phyloP scores from a whole-genome alignment of 2,329 filamentous ascomycete species.

The Clonostachys rhizophaga region DNA sequence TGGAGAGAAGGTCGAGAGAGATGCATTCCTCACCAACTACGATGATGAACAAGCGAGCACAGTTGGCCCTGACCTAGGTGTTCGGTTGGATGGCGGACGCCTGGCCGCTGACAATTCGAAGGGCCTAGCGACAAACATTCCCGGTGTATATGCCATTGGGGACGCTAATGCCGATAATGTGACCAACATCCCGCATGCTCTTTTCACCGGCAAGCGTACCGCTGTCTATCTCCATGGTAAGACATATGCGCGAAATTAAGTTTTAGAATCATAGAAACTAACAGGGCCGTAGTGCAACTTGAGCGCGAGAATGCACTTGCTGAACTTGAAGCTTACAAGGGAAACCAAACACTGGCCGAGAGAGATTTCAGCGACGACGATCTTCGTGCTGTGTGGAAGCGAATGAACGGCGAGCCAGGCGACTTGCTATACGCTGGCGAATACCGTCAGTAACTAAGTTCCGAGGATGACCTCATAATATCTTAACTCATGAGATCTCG shows the following conservation, averaged over 20 bases:
- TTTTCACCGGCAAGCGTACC: conserved; percentile 53
- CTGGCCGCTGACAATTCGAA: conserved; percentile 31
- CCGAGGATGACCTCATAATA: too few species aligned
- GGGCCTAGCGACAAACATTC: conserved; percentile 45
- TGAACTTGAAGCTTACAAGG: conserved; percentile 19
- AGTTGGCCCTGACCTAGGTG: conserved; percentile 40
- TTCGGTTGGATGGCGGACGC: conserved; percentile 35
- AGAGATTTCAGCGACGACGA: conserved; percentile 23
- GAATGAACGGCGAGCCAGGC: conserved; percentile 32
- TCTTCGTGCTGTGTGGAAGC: conserved; percentile 36
- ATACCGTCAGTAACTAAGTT: conserved; percentile 16
- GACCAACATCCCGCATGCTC: conserved; percentile 57
- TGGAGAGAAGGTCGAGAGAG: conserved; percentile 36
- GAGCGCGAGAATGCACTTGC: conserved; percentile 29
- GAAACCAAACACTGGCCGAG: conserved; percentile 9
- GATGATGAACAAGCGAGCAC: conserved; percentile 38
- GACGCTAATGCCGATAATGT: conserved; percentile 56
- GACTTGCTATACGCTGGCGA: conserved; percentile 42
- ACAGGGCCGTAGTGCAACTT: conserved; percentile 26
- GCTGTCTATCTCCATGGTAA: conserved; percentile 53
- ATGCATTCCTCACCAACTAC: conserved; percentile 47
- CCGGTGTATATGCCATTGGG: conserved; percentile 52
- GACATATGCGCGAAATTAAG: conserved; percentile 11
- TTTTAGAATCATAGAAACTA: conserved; percentile 3
- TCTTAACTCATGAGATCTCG: too few species aligned